These are phyloP conservation scores for Cryptomeria japonica DNA, from an alignment of 75 land plant genomes.

Conservation along the genomic window DNA sequence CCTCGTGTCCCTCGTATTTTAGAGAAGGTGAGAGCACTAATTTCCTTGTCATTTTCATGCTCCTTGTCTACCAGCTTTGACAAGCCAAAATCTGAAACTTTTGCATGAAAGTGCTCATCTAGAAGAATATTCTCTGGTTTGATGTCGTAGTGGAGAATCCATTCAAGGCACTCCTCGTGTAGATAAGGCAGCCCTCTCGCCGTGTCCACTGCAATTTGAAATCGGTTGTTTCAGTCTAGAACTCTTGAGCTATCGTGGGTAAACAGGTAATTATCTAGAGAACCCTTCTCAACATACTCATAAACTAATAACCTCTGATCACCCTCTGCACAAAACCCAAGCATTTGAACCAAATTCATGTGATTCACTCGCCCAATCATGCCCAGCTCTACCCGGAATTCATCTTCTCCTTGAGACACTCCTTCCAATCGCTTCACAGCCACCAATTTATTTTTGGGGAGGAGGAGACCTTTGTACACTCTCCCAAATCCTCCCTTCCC, in stretches of 20 bases:
- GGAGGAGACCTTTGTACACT: too few relatives aligned
- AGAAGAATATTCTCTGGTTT: slow-evolving; percentile 20
- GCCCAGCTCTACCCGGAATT: too few relatives aligned
- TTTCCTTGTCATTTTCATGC: background rate
- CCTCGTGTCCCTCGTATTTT: slow-evolving; percentile 64
- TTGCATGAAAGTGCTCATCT: slow-evolving; percentile 24
- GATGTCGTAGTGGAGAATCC: too few relatives aligned
- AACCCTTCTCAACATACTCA: background rate
- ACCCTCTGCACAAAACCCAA: background rate
- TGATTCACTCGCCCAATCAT: too few relatives aligned
- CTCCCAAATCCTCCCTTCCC: too few relatives aligned
- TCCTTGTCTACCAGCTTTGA: slow-evolving; percentile 20
- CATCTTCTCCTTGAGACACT: too few relatives aligned
- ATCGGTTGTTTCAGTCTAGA: background rate
- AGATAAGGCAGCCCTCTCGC: slow-evolving; percentile 28
- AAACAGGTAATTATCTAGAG: background rate
- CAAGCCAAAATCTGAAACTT: slow-evolving; percentile 46
- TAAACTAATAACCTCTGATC: background rate
- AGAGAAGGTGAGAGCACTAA: slow-evolving; percentile 23
- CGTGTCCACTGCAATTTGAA: slow-evolving; percentile 25
- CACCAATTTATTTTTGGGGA: too few relatives aligned
- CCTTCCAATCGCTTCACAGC: too few relatives aligned
- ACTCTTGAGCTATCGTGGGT: too few relatives aligned
- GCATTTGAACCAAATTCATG: too few relatives aligned
- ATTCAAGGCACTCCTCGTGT: background rate